Evolutionary conservation across 116 monocot species (phyloP).

Genomic region (Dioscorea cayenensis): DNA sequence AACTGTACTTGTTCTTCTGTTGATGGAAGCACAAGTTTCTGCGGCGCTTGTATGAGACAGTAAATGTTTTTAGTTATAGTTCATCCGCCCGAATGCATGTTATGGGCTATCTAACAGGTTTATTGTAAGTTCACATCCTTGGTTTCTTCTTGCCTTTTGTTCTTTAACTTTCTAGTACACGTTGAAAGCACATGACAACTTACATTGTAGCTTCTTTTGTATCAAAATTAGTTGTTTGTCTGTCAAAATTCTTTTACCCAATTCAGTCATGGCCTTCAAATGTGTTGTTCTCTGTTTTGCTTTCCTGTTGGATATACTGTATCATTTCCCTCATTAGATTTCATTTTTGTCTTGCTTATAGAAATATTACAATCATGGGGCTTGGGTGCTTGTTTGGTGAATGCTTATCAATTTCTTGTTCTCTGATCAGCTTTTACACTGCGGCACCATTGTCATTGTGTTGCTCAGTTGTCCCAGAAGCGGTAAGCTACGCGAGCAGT

Average conservation of each 20-base stretch:
- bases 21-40: slow-evolving; percentile 74
- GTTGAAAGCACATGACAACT: not conserved
- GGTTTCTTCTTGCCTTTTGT: no score
- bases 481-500: slow-evolving; percentile 21
- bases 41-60: slow-evolving; percentile 66
- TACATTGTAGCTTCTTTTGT: not conserved
- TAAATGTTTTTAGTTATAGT: slow-evolving; percentile 57
- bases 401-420: slow-evolving; percentile 1
- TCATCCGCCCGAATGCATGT: slow-evolving; percentile 73
- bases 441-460: slow-evolving; percentile 71
- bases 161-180: not conserved
- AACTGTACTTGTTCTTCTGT: slow-evolving; percentile 55
- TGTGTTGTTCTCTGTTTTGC: not conserved
- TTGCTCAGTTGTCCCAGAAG: slow-evolving; percentile 35
- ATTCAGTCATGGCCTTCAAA: not conserved
- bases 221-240: not conserved
- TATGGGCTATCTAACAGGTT: slow-evolving; percentile 58
- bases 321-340: not conserved
- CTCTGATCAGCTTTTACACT: slow-evolving; percentile 51
- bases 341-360: not conserved
- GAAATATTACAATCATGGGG: not conserved
- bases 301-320: not conserved
- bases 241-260: not conserved
- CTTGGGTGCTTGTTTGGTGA: not conserved
- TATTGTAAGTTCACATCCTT: slow-evolving; percentile 50